Base-by-base conservation (phyloP, 257 asterid genomes). In the Handroanthus guayacan region DNA sequence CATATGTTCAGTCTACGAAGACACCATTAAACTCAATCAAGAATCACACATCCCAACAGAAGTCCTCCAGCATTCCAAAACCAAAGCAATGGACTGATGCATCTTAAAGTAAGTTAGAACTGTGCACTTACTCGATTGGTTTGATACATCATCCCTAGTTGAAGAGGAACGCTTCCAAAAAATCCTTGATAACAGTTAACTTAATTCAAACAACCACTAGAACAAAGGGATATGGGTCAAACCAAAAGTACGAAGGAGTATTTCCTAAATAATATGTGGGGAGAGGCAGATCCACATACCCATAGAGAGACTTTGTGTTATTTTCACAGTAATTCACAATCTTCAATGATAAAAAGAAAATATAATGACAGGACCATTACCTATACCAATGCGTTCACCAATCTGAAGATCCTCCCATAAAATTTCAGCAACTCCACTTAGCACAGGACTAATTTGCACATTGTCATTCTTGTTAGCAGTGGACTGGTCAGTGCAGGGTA, bases 381-480 rank as follows among this genome's bases (percentile, higher is more conserved):
- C 99, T 75, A 95, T 95, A 78, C 99, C 98, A 79, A 95, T 89
- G 61, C 99, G 94, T 77, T 95, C 97, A 51, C 97, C 98, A 79
- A 95, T 92, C 84, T 90, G 95, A 81, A 95, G 98, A 87, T 93
- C 94, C 79, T 95, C 97, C 99, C 99, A 95, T 45, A 89, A 92
- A 73, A 93, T 93, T 82, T 93, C 97, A 13, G 95, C 97, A 80
- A 91, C 97, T 47, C 89, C 95, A 86, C 77, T 85, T 71, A 95
- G 84, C 82, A 89, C 56, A 2, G 89, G 88, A 66, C 89, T 87
- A 62, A 85, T 83, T 81, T 91, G 93, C 73, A 84, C 76, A 79
- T 83, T 83, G 65, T 77, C 82, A 76, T 47, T 70, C 72, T 65
- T 76, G 78, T 67, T 72, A 70, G 83, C 77, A 82, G 67, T 69